Percentiles rank a stretch among this genome's conserved stretches.
Conservation (phyloP, 345 rosid genomes). For the Stellera chamaejasme region DNA sequence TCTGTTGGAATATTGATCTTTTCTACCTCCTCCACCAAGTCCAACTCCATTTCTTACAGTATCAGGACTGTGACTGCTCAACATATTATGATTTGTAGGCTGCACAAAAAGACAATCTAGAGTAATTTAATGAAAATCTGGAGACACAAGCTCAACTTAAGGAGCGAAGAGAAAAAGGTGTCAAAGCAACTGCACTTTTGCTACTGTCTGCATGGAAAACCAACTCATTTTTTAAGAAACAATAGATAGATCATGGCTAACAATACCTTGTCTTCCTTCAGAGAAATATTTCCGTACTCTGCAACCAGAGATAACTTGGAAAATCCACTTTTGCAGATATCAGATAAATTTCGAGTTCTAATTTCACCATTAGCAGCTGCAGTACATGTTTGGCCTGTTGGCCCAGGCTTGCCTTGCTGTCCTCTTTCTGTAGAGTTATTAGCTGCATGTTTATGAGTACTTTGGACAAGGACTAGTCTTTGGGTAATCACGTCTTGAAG, state of each 20-base stretch:
- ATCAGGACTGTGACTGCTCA: conserved; percentile 9
- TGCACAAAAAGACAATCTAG: conserved; percentile 15
- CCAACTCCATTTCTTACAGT: conserved; percentile 10
- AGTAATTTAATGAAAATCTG: conserved; percentile 3
- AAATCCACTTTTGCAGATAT: conserved; percentile 9
- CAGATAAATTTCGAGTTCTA: conserved; percentile 11
- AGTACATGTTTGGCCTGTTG: background rate
- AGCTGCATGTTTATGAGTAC: conserved; percentile 7
- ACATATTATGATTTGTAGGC: conserved; percentile 17
- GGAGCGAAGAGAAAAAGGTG: background rate
- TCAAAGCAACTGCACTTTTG: background rate
- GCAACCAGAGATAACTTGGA: conserved; percentile 13
- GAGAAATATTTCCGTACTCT: conserved; percentile 13
- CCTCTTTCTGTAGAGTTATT: conserved; percentile 7
- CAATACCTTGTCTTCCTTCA: conserved; percentile 20
- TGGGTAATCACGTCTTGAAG: conserved; percentile 6
- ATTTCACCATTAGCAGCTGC: background rate
- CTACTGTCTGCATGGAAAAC: background rate
- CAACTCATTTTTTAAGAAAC: background rate
- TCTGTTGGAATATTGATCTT: conserved; percentile 13
- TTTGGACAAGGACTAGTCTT: background rate
- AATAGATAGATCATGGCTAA: conserved; percentile 1
- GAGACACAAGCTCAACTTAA: conserved; percentile 3
- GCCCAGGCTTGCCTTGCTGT: conserved; percentile 5
- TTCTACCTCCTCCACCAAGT: conserved; percentile 8